Evolutionary conservation across 2,329 filamentous ascomycete genomes (phyloP), one percentile per base, ranked within the genome.

Genomic region (Colletotrichum abscissum): DNA sequence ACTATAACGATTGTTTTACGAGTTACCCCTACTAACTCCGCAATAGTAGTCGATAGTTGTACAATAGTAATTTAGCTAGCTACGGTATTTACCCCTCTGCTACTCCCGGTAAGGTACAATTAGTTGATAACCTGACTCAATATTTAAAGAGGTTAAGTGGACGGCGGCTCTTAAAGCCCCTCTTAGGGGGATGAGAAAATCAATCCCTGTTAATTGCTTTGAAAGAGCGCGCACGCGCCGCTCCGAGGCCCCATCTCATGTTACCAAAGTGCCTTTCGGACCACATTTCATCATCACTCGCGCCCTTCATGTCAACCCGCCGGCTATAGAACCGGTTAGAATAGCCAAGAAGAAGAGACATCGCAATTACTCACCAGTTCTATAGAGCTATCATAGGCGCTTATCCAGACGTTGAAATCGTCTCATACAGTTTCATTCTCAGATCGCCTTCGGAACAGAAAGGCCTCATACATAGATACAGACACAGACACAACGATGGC

Each of bases 171-270:
- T 49, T n/a, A 4, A 49, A n/a, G n/a, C 42, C 42, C 42, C 8
- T 49, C 42, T 9, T 49, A n/a, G 3, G 42, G n/a, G 42, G 42
- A 5, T n/a, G 42, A 19, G n/a, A 49, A 49, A 49, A 19, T 4
- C 42, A 49, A 49, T 8, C 19, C 42, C 42, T 49, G 42, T 49
- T 7, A 49, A n/a, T 11, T 4, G 1, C 3, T 83, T 84, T 11
- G 28, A 11, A 8, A 3, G 22, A 35, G 7, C 16, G 33, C 16
- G 63, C 63, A 65, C 52, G 52, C 54, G 52, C 52, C 63, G 38
- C 16, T 4, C 3, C 6, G 7, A 14, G 63, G 19, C 46, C 66
- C 58, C 30, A 24, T n/a, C 19, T 9, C 19, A 12, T 28, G 30
- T 24, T 19, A 11, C 30, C 38, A 22, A 42, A 16, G 24, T 4